Evolutionary conservation across 2,329 filamentous ascomycete genomes (phyloP), one percentile per base, ranked within the genome.

Genomic region (Zymoseptoria pseudotritici): DNA sequence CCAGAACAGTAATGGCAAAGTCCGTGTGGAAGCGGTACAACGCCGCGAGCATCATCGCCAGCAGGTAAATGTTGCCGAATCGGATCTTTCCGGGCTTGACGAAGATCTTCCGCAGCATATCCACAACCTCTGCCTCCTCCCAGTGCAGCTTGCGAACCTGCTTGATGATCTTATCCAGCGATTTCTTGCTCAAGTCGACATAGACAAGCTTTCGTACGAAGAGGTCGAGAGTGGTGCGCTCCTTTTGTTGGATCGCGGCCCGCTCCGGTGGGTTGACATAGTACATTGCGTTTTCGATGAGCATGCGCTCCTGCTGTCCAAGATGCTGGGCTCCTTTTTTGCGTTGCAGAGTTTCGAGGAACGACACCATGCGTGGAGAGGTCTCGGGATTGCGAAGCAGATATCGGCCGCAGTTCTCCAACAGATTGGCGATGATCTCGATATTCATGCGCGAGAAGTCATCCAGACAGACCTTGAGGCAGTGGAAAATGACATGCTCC

Each of bases 381-480:
- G 95, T 97, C 63, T 97, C 92, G 0, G 91, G 87, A 67, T 94
- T 97, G 55, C 93, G 90, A 60, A 99, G 82, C 21, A 99, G 80
- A 74, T 97, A 99, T 19, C 94, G 86, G 51, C 94, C 94, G 71
- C 95, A 99, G 65, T 97, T 97, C 74, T 99, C 94, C 21, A 99
- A 82, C 26, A 99, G 80, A 70, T 95, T 96, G 70, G 92, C 95
- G 64, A 99, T 93, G 68, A 99, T 97, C 74, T 99, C 95, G 64
- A 99, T 97, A 71, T 99, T 99, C 89, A 97, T 97, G 62, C 93
- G 85, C 2, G 94, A 97, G 71, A 99, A 99, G 71, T 99, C 94
- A 69, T 99, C 94, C 26, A 99, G 78, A 67, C 93, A 95, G 73
- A 99, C 93, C 75, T 97, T 99, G 68, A 99, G 85, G 72, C 94